Base-by-base conservation (phyloP, 495 filamentous ascomycete genomes). In the Pseudevernia furfuracea region DNA sequence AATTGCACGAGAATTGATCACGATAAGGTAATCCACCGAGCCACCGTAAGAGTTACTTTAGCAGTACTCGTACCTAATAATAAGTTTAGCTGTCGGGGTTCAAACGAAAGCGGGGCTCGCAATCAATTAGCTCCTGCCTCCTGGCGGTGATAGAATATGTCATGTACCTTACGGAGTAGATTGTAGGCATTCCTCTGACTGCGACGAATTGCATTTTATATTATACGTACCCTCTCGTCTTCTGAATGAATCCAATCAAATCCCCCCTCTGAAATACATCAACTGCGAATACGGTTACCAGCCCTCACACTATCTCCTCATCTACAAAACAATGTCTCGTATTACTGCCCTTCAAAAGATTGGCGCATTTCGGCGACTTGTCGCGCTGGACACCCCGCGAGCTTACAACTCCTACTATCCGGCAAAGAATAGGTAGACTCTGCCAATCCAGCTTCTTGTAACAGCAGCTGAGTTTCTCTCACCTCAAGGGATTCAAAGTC, bases 401-500 rank as follows among this genome's bases (percentile, higher is more conserved):
- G 38, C 48, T 25, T 64, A 67, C 38, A 61, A 32, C n/a, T 61
- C 61, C 44, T 64, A 34, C 25, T 52, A 58, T 43, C 61, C 61
- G 21, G 60, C 23, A 36, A 10, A 64, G 25, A 62, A 34, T 10
- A 65, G 48, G 66, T 68, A 61, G 59, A 59, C 32, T 23, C 11
- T 46, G 23, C 25, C 48, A 48, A 25, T 11, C 48, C 21, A 15
- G 8, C 49, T n/a, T 10, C 37, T 57, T 17, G 3, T 19, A 11
- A 28, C 58, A 21, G 8, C 52, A 32, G 37, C 65, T 67, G 21
- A 67, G 4, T 19, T 36, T 36, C 34, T 36, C 25, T 36, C 17
- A 48, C 28, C 21, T 21, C 7, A 41, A 59, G 61, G 37, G 17
- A 25, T 23, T 28, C 10, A 19, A 44, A 23, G 68, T 73, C 70